Percentiles rank a stretch among this genome's conserved stretches.
Conservation (phyloP, 1,139 yeast species). For the Kodamaea fungicola region DNA sequence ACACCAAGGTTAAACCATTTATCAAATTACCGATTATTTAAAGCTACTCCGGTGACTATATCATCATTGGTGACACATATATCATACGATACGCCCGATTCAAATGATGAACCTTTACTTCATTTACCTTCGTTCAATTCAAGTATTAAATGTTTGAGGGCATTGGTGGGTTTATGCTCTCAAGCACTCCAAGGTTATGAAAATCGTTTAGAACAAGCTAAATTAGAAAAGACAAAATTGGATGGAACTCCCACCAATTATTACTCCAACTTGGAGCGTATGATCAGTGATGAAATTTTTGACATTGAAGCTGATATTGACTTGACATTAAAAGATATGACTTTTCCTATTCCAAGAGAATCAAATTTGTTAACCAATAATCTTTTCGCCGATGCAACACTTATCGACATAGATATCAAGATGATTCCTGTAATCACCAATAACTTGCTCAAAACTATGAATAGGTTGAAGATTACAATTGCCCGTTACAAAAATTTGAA, state of each 20-base stretch:
- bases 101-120: slow-evolving; percentile 25
- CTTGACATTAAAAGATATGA: slow-evolving; percentile 10
- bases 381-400: slow-evolving; percentile 23
- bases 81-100: slow-evolving; percentile 39
- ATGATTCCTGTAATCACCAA: slow-evolving; percentile 26
- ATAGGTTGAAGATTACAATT: slow-evolving; percentile 25
- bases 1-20: slow-evolving; percentile 41
- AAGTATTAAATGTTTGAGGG: slow-evolving; percentile 32
- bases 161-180: slow-evolving; percentile 32
- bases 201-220: slow-evolving; percentile 42
- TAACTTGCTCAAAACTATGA: slow-evolving; percentile 19
- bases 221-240: slow-evolving; percentile 23
- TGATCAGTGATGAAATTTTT: slow-evolving; percentile 9
- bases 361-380: slow-evolving; percentile 9
- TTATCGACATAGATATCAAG: slow-evolving; percentile 43
- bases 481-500: slow-evolving; percentile 22
- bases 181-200: slow-evolving; percentile 48
- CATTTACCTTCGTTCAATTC: slow-evolving; percentile 28
- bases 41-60: slow-evolving; percentile 25
- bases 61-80: slow-evolving; percentile 38
- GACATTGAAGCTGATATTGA: slow-evolving; percentile 11
- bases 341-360: slow-evolving; percentile 12
- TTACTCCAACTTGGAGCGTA: slow-evolving; percentile 7
- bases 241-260: slow-evolving; percentile 10
- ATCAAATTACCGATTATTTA: slow-evolving; percentile 38